Evolutionary conservation across 2,329 filamentous ascomycete genomes (phyloP).

Genomic region (Ampelomyces quisqualis): DNA sequence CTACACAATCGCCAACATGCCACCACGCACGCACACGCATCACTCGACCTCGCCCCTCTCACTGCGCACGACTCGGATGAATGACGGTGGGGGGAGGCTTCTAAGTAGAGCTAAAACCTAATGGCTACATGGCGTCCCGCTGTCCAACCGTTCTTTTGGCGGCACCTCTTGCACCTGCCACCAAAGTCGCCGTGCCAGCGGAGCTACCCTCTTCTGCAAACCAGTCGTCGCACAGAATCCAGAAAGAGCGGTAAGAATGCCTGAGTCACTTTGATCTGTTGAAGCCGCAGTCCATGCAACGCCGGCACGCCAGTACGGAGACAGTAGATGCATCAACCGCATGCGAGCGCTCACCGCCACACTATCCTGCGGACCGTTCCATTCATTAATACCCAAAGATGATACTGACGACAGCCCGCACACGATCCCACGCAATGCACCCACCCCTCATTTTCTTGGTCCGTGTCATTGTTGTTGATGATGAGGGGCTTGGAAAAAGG

Average conservation of each 20-base stretch:
- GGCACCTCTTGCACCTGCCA: slow-evolving; percentile 15
- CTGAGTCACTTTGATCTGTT: slow-evolving; percentile 30
- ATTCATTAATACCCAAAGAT: slow-evolving; percentile 20
- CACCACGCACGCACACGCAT: too few species aligned
- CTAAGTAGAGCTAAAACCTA: slow-evolving; percentile 12
- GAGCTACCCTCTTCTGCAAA: slow-evolving; percentile 13
- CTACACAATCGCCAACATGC: too few species aligned
- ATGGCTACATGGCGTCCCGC: slow-evolving; percentile 32
- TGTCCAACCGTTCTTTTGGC: slow-evolving; percentile 27
- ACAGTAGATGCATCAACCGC: slow-evolving; percentile 24
- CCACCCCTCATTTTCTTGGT: background rate
- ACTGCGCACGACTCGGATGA: too few species aligned
- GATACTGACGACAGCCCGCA: slow-evolving; percentile 8
- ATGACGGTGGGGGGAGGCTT: slow-evolving; percentile 3
- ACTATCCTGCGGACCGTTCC: slow-evolving; percentile 13
- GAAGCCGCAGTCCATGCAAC: slow-evolving; percentile 28
- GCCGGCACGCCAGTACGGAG: too few species aligned
- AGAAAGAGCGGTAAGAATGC: slow-evolving; percentile 40
- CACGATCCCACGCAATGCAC: background rate
- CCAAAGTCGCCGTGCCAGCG: slow-evolving; percentile 22
- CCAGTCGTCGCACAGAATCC: slow-evolving; percentile 23
- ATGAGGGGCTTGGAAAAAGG: background rate
- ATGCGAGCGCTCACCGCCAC: slow-evolving; percentile 29
- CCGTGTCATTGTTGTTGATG: background rate
- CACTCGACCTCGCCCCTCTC: slow-evolving; percentile 5